Evolutionary conservation across 2,329 filamentous ascomycete genomes (phyloP), one percentile per base, ranked within the genome.

Genomic region (Hortaea werneckii): DNA sequence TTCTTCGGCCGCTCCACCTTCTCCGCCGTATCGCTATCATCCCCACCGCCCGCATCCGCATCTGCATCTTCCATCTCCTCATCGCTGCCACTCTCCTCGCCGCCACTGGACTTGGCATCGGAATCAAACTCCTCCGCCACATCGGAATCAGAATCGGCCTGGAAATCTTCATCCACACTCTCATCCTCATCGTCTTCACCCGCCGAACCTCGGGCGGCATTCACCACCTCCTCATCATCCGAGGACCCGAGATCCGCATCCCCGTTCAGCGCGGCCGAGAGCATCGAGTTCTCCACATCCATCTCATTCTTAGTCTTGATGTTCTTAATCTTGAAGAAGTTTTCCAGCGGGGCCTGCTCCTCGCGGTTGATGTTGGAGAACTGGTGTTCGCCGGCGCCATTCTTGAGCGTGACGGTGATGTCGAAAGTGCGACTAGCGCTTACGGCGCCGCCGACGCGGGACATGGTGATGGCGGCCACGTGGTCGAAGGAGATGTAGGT

Each of bases 281-380:
- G 78, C 48, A 82, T 70, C 1, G 74, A 71, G 39, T 73, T 72
- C 29, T 98, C 92, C 64, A 95, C 92, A 51, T 94, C 84, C 72
- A 98, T 95, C 70, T 98, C 92, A 66, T 98, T 98, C 81, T 95
- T 96, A 47, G 94, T 89, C 45, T 90, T 86, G 60, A 98, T 78
- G 50, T 83, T 85, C 75, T 96, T 96, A 56, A 87, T 79, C 69
- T 94, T 92, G 78, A 98, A 95, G 72, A 98, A 98, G 56, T 84
- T 82, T 67, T 98, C 92, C 11, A 98, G 78, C 5, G 87, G 86
- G 69, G 92, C 86, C 67, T 96, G 87, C 65, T 98, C 92, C 71
- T 98, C 92, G 57, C 90, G 85, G 65, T 95, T 98, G 67, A 98
- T 98, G 73, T 98, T 98, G 70, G 88, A 95, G 72, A 98, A 98